phyloP scores from a whole-genome alignment of 2,329 filamentous ascomycete genomes.

The Trichoderma arundinaceum region DNA sequence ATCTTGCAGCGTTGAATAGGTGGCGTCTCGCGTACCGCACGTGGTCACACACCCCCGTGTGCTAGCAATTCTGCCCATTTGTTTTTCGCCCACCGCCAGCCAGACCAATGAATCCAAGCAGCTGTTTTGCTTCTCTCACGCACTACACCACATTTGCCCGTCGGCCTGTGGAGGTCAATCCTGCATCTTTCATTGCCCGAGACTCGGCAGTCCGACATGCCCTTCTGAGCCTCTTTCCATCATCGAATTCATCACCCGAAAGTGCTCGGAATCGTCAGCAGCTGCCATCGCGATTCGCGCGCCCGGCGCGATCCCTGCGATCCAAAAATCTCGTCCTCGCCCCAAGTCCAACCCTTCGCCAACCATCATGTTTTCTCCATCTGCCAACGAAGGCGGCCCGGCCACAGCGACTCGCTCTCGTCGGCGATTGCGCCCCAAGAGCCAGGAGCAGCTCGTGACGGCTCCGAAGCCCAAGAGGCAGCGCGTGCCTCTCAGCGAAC shows the following conservation, averaged over 20 bases:
- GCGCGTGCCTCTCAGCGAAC: constrained; percentile 62
- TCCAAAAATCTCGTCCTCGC: constrained; percentile 20
- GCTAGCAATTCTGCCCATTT: constrained; percentile 34
- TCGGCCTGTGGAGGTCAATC: constrained; percentile 29
- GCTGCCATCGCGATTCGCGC: constrained; percentile 36
- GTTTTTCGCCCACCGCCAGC: constrained; percentile 43
- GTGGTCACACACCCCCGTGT: background rate
- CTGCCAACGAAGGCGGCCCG: constrained; percentile 57
- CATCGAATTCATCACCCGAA: constrained; percentile 32
- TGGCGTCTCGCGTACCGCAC: rapidly evolving
- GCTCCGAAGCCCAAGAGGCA: constrained; percentile 69
- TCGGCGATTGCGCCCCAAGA: constrained; percentile 64
- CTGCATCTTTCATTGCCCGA: constrained; percentile 24
- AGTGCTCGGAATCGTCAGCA: constrained; percentile 32
- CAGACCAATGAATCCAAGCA: constrained; percentile 28
- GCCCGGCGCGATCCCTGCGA: constrained; percentile 29
- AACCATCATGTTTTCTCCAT: constrained; percentile 64
- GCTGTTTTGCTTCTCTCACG: constrained; percentile 33
- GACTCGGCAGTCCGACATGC: constrained; percentile 32
- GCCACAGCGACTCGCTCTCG: constrained; percentile 64
- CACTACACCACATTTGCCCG: constrained; percentile 33
- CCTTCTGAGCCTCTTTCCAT: constrained; percentile 27
- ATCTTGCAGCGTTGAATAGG: rapidly evolving
- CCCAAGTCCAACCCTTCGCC: constrained; percentile 30
- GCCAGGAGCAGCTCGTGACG: constrained; percentile 59